phyloP scores from a whole-genome alignment of 2,329 filamentous ascomycete genomes.

The Cercospora nicotianae region DNA sequence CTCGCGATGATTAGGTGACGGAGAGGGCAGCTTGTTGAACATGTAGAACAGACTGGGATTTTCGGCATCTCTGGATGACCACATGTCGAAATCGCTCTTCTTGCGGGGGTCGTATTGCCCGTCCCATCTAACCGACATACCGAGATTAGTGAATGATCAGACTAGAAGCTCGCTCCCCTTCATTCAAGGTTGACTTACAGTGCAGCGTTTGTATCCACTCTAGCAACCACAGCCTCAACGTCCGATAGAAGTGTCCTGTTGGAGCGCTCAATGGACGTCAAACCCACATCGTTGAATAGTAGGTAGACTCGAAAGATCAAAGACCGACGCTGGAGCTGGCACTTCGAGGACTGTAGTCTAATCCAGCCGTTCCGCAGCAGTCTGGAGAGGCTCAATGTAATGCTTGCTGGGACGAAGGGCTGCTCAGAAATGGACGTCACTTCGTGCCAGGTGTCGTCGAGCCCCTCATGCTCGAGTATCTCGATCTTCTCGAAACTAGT shows the following conservation, averaged over 20 bases:
- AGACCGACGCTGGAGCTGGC: constrained; percentile 6
- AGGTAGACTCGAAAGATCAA: constrained; percentile 32
- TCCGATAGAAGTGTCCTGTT: constrained; percentile 48
- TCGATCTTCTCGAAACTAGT: too few relatives aligned
- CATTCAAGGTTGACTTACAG: constrained; percentile 27
- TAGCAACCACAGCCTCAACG: constrained; percentile 52
- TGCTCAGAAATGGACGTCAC: constrained; percentile 1
- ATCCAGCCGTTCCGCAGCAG: constrained; percentile 30
- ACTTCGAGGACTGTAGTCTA: constrained; percentile 17
- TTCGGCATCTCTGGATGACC: constrained; percentile 45
- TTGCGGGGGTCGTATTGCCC: constrained; percentile 41
- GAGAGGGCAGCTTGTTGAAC: constrained; percentile 73
- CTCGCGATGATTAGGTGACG: constrained; percentile 55
- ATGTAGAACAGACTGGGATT: constrained; percentile 62
- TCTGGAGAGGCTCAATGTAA: constrained; percentile 14
- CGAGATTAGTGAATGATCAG: neutral
- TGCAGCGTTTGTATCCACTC: constrained; percentile 56
- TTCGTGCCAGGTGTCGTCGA: constrained; percentile 7
- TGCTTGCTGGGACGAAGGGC: neutral
- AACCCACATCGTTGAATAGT: constrained; percentile 54
- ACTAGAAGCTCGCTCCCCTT: too few relatives aligned
- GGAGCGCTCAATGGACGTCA: constrained; percentile 54
- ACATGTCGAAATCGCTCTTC: constrained; percentile 41
- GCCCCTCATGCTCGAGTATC: constrained; percentile 5
- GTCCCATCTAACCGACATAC: constrained; percentile 48